A percentile compares a stretch with the other conserved stretches of the same genome.
Conservation (phyloP, 2,329 filamentous ascomycete genomes). For the Botrytis porri region DNA sequence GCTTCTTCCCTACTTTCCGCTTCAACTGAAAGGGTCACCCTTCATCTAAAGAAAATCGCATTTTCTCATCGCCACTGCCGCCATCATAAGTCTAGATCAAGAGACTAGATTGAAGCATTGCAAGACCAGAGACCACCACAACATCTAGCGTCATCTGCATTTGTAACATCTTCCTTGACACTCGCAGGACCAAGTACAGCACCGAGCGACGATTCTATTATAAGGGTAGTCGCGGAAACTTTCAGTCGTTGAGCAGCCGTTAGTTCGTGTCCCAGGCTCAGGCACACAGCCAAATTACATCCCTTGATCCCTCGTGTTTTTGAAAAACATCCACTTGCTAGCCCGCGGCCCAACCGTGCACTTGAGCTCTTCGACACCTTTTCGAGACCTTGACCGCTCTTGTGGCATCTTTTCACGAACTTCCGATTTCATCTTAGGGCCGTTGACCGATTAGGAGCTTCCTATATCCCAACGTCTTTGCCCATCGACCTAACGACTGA, state of each 20-base stretch:
- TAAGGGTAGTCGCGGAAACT: slow-evolving; percentile 16
- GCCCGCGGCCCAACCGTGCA: slow-evolving; percentile 19
- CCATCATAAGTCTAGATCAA: slow-evolving; percentile 17
- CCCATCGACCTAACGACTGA: neutral
- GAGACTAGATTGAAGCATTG: neutral
- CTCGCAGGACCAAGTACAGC: slow-evolving; percentile 15
- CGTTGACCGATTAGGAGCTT: slow-evolving; percentile 11
- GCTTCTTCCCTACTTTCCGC: neutral
- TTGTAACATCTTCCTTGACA: slow-evolving; percentile 19
- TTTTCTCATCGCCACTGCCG: slow-evolving; percentile 13
- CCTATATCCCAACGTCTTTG: slow-evolving; percentile 18
- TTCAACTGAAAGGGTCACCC: slow-evolving; percentile 15
- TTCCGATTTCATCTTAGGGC: slow-evolving; percentile 4
- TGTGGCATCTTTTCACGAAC: slow-evolving; percentile 10
- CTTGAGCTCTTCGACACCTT: slow-evolving; percentile 14
- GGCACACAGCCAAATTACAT: neutral
- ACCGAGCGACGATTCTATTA: slow-evolving; percentile 16
- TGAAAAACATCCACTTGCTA: neutral
- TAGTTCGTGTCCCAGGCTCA: slow-evolving; percentile 18
- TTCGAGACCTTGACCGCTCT: slow-evolving; percentile 17
- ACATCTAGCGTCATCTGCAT: slow-evolving; percentile 13
- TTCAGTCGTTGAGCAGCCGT: slow-evolving; percentile 21
- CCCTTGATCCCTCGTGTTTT: slow-evolving; percentile 10
- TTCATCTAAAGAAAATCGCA: slow-evolving; percentile 11
- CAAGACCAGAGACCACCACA: slow-evolving; percentile 8